Base-by-base conservation (phyloP, 75 land plant species). In the Picea sitchensis region DNA sequence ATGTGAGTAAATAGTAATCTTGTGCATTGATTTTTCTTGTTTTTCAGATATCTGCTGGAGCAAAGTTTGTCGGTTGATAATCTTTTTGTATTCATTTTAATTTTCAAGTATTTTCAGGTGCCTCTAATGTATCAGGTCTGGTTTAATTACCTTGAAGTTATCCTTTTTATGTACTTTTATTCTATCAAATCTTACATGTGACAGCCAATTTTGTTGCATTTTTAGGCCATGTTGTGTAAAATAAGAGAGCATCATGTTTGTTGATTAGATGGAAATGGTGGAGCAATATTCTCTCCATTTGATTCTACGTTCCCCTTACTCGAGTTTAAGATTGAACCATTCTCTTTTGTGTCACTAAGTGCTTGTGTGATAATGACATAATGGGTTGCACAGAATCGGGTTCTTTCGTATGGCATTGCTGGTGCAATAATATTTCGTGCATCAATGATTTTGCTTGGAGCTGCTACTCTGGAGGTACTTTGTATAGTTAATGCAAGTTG, bases 61-160 rank as follows among this genome's bases (percentile, higher is more conserved):
- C 96, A 98, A 83, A 98, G 99, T 79, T 85, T 95, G 73, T 98
- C 99, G 18, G 99, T 98, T 71, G 99, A 98, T 83, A 98, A 98
- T 82, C 89, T 98, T 38, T 93, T 98, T 85, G 98, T 98, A 14
- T 98, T 98, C 84, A 88, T 98, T 76, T 47, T 98, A 31, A 87
- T 95, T 57, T 98, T 98, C 88, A 98, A 90, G 71, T 98, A 95
- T 80, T 98, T 98, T 78, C 85, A 91, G 78, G 98, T 95, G 12
- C 99, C 99, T 56, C 6, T 64, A 60, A 61, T 60, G 41, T 93
- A 98, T 85, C 96, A 97, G 98, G 99, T 97, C 14, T 64, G 68
- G 56, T 73, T 36, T 31, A 59, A 1, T 47, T 44, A 14, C 32
- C 61, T 77, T 5, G 23, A 11, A 4, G 69, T 5, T 62, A 23